Conservation (phyloP, 352 stramenopile genomes). For the Poterioochromonas sp. region DNA sequence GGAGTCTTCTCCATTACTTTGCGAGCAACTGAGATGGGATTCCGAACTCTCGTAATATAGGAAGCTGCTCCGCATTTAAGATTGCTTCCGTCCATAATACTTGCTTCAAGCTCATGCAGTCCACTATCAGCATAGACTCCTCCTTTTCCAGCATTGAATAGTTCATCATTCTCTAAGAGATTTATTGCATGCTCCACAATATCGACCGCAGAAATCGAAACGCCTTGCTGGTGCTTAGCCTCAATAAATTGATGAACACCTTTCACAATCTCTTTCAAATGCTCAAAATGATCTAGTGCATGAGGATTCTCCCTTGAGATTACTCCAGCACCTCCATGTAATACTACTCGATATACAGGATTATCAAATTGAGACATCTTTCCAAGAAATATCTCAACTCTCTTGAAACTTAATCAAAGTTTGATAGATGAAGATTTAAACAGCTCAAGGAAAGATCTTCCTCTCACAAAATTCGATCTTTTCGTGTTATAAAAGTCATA, state of each 20-base stretch:
- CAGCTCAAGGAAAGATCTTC: too few species aligned
- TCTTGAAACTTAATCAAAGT: too few species aligned
- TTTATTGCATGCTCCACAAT: constrained; percentile 27
- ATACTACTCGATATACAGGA: background rate
- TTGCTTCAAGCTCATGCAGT: constrained; percentile 7
- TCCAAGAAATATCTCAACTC: too few species aligned
- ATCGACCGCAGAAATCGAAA: background rate
- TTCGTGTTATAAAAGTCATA: too few species aligned
- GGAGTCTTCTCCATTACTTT: constrained; percentile 10
- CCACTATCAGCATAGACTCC: background rate
- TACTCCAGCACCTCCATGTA: constrained; percentile 1
- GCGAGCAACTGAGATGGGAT: constrained; percentile 21
- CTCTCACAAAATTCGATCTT: too few species aligned
- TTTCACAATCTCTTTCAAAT: background rate
- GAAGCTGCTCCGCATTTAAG: constrained; percentile 23
- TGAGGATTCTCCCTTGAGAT: background rate
- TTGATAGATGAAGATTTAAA: too few species aligned
- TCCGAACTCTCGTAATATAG: background rate
- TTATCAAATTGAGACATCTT: too few species aligned
- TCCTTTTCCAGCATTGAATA: constrained; percentile 28
- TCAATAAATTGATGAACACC: background rate
- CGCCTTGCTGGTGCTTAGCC: background rate
- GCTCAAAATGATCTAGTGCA: background rate
- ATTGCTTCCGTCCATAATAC: background rate
- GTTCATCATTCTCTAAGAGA: background rate